Base-by-base conservation (phyloP, 2,329 filamentous ascomycete genomes). In the Bertia moriformis region DNA sequence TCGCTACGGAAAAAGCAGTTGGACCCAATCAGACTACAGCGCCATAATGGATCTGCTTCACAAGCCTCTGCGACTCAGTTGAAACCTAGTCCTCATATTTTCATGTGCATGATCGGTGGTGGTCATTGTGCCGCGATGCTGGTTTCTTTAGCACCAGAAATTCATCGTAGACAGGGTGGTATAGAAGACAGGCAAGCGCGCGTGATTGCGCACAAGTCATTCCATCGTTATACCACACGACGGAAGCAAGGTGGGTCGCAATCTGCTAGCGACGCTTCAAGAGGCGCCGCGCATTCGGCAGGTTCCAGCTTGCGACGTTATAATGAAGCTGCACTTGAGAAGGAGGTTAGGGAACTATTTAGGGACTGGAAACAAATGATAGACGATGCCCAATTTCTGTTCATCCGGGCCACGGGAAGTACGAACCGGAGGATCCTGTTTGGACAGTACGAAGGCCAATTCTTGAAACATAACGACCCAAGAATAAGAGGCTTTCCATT, bases 161-260 rank as follows among this genome's bases (percentile, higher is more conserved):
- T 35, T 35, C 32, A 35, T 17, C 32, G 32, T 7, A 35, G 17
- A 17, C 32, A 35, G 17, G 32, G 32, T 35, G 32, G 32, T 7
- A 15, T 35, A 7, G 32, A 35, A 18, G 32, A 35, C 10, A 7
- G 32, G 15, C 32, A 35, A 18, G 32, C 32, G 7, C 32, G 32
- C 15, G 85, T 96, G 1, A 69, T 95, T 35, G 89, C 87, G 0
- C 89, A 96, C 60, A 98, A 98, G 64, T 95, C 89, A 0, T 98
- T 96, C 57, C 93, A 98, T 57, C 74, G 91, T 41, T 98, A 98
- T 54, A 98, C 93, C 0, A 98, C 91, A 4, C 72, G 91, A 46
- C 73, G 91, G 47, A 98, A 98, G 57, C 91, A 98, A 57, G 91
- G 91, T 66, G 91, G 93, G 32, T 80, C 87, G 10, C 91, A 98